phyloP scores from a whole-genome alignment of 2,329 filamentous ascomycete species.

The Fragosphaeria purpurea region DNA sequence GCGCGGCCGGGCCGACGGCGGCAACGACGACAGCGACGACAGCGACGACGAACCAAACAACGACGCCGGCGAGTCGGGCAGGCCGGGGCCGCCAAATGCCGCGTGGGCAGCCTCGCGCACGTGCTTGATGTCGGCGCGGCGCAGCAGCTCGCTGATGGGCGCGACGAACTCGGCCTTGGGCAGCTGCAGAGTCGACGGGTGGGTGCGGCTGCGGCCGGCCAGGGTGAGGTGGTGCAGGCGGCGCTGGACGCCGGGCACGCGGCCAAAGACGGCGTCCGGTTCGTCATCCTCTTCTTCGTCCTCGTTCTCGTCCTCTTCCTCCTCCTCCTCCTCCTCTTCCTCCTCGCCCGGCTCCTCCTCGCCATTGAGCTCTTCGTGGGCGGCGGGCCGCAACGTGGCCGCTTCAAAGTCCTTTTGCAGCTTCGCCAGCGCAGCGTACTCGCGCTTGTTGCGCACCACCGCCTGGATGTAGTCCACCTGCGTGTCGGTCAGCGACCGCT shows the following conservation, averaged over 20 bases:
- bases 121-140: slow-evolving; percentile 61
- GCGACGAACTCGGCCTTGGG: slow-evolving; percentile 59
- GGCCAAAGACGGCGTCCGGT: neutral
- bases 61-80: slow-evolving; percentile 70
- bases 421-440: slow-evolving; percentile 43
- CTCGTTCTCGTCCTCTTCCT: slow-evolving; percentile 20
- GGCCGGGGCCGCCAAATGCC: slow-evolving; percentile 63
- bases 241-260: slow-evolving; percentile 18
- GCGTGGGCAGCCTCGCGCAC: slow-evolving; percentile 60
- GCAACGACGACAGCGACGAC: too few species aligned
- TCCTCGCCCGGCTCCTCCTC: slow-evolving; percentile 24
- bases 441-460: slow-evolving; percentile 43
- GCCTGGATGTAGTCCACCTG: slow-evolving; percentile 34
- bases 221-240: slow-evolving; percentile 61
- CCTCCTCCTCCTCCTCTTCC: slow-evolving; percentile 25
- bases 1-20: slow-evolving; percentile 39
- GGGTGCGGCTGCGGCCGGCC: slow-evolving; percentile 63
- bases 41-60: too few species aligned
- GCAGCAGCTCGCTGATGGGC: slow-evolving; percentile 61
- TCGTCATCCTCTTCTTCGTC: slow-evolving; percentile 17
- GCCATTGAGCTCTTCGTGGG: too few species aligned
- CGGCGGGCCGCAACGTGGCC: slow-evolving; percentile 20
- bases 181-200: slow-evolving; percentile 63
- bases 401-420: slow-evolving; percentile 49
- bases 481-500: slow-evolving; percentile 20